Base-by-base conservation (phyloP, 768 basidiomycete species). In the Floccularia luteovirens region DNA sequence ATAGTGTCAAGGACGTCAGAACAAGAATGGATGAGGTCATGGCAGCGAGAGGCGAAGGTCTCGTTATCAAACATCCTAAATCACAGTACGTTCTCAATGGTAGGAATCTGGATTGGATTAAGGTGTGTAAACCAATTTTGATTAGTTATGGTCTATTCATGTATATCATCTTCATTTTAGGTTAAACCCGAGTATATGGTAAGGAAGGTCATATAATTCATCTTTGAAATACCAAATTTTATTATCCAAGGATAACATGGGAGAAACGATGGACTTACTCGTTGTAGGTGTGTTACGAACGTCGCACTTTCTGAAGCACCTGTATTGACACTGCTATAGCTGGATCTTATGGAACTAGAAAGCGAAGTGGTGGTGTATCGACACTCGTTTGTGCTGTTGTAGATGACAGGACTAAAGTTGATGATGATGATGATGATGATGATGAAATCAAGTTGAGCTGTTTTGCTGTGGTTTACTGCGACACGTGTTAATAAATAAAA, bases 181-280 rank as follows among this genome's bases (percentile, higher is more conserved):
- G 83, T 91, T 17, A 89, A 90, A 51, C 86, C 86, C 1, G 88
- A 90, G 56, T 91, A 89, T 48, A 86, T 88, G 80, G 87, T 86
- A 48, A 38, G 63, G 55, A 17, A 13, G 35, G 24, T 20, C 31
- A 17, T 10, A 2, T 12, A 1, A 14, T 35, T 24, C 42, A 7
- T 22, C 6, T 14, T 22, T 33, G 6, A 13, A 11, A 24, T n/a
- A n/a, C 19, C 7, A 35, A 12, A 23, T 17, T n/a, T n/a, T 38
- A 38, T 37, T 25, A 38, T 39, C 24, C 31, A 39, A 89, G 87
- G 90, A 93, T 48, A 84, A 89, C 44, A 77, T 93, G 74, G 90
- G 89, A 5, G 91, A 96, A 63, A 92, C 86, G 0, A 82, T 93
- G 2, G 94, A 97, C 50, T 77, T 94, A 1, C 62, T 98, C 5